Conservation (phyloP, 345 rosid genomes). For the Trapa bicornis region DNA sequence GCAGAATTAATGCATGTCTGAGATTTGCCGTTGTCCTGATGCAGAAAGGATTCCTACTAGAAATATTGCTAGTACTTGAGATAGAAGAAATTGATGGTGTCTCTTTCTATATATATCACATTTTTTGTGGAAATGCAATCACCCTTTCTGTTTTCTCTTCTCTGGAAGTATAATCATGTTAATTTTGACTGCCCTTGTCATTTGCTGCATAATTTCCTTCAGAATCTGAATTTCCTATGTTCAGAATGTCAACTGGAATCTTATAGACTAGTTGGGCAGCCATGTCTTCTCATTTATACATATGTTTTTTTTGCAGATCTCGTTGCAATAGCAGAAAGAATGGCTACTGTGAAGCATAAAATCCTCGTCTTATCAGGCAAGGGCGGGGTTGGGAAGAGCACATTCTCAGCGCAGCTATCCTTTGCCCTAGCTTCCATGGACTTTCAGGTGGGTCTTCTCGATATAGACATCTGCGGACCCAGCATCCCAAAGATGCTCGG, state of each 20-base stretch:
- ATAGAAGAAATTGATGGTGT: background rate
- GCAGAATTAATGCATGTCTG: background rate
- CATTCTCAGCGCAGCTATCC: constrained; percentile 84
- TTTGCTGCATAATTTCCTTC: background rate
- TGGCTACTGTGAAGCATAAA: constrained; percentile 93
- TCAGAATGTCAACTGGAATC: background rate
- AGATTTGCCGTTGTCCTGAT: background rate
- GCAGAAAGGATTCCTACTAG: background rate
- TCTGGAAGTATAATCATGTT: background rate
- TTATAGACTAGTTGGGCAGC: background rate
- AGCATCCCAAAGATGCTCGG: constrained; percentile 97
- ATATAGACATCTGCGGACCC: constrained; percentile 89
- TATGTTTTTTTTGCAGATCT: constrained; percentile 37
- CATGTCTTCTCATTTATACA: background rate
- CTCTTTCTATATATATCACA: background rate
- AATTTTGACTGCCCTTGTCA: background rate
- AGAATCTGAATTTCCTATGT: background rate
- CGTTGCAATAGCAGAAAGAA: constrained; percentile 82
- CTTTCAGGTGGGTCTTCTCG: constrained; percentile 82
- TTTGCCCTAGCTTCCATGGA: constrained; percentile 78
- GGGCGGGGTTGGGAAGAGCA: constrained; percentile 98
- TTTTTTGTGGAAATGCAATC: background rate
- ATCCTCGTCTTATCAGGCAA: constrained; percentile 80
- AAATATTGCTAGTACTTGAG: background rate
- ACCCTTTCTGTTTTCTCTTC: background rate